Base-by-base conservation (phyloP, 768 basidiomycete genomes). In the Pleurotus djamor region DNA sequence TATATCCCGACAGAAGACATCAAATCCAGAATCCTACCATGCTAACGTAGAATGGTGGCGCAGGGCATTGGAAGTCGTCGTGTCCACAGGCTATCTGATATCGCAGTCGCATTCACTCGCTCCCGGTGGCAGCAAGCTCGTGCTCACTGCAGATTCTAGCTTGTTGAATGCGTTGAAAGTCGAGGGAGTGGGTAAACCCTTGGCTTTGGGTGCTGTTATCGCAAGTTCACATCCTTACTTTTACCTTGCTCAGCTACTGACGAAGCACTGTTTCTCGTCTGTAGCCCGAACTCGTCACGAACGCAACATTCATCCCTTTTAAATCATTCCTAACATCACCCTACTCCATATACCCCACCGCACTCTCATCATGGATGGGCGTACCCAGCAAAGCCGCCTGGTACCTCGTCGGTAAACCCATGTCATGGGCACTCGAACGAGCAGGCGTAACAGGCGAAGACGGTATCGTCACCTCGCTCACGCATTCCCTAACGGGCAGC, bases 1-100 rank as follows among this genome's bases (percentile, higher is more conserved):
- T 67, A 86, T 96, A 59, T 85, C 91, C 0, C 79, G 86, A 10
- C 93, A 96, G 73, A 92, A 89, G 65, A 76, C 84, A 50, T 89
- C 92, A 1, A 96, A 98, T 70, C 90, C 93, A 0, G 81, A 88
- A 1, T 87, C 92, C 4, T 97, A 88, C 70, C 74, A 84, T 51
- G 84, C 92, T 9, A 91, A 92, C 67, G 76, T 94, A 34, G 84
- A 88, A 57, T 98, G 95, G 95, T 98, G 96, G 96, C 84, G 82
- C 36, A 74, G 76, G 48, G 83, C 85, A 0, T 76, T 94, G 7
- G 83, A 89, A 64, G 75, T 76, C 13, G 67, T 89, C 41, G 83
- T 88, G n/a, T 68, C 76, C 56, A 76, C 75, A 28, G 89, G 89
- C 45, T 47, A 47, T 47, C 45, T 47, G n/a, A 17, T 14, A n/a